Evolutionary conservation across 2,329 filamentous ascomycete genomes (phyloP).

Genomic region (Metarhizium robertsii): DNA sequence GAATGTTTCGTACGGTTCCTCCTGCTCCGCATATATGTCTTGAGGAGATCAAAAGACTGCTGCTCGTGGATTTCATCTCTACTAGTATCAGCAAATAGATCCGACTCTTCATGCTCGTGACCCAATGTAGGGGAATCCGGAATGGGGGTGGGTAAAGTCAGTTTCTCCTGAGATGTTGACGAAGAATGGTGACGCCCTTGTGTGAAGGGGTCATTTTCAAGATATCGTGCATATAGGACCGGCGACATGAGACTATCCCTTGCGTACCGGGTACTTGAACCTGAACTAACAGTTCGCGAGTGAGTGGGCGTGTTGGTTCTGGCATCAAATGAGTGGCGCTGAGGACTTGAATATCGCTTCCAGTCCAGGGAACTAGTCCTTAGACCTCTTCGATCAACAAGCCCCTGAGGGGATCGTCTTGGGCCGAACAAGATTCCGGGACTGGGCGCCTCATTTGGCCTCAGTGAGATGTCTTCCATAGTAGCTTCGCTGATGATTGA

Average conservation of each 20-base stretch:
- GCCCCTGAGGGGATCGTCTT: background rate
- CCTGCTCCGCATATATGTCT: background rate
- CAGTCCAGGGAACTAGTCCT: background rate
- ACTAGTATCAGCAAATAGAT: background rate
- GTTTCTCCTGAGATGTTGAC: background rate
- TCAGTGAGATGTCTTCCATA: background rate
- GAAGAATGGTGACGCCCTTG: background rate
- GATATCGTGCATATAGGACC: background rate
- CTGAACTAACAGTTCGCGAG: background rate
- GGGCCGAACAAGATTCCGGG: background rate
- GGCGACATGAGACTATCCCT: background rate
- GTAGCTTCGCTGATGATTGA: background rate
- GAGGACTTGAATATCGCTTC: background rate
- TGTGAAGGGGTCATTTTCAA: background rate
- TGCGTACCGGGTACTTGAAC: background rate
- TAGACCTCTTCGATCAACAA: background rate
- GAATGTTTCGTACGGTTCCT: background rate
- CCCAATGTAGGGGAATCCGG: conserved; percentile 6
- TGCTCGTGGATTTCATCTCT: background rate
- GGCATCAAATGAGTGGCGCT: background rate
- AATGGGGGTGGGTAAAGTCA: background rate
- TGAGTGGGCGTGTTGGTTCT: background rate
- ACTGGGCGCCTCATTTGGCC: background rate
- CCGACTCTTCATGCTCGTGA: background rate
- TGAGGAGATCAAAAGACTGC: background rate